Base-by-base conservation (phyloP, 768 basidiomycete species). In the Lentinula sp. region DNA sequence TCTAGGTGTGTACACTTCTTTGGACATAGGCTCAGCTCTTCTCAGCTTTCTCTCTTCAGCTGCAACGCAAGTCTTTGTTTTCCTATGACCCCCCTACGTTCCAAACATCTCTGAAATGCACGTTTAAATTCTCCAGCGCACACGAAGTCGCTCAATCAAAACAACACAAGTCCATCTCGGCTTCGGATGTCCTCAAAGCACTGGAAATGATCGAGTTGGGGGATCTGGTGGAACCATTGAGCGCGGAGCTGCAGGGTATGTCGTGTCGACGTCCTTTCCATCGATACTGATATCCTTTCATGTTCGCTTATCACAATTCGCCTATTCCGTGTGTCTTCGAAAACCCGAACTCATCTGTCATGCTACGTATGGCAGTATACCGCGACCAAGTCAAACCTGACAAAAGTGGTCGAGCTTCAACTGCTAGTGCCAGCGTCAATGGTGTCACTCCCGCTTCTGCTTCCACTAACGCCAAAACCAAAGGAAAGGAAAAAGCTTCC, bases 131-230 rank as follows among this genome's bases (percentile, higher is more conserved):
- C 18, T 43, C 4, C 33, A 95, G 94, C 6, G 91, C 95, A 0
- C 94, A 95, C 64, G 94, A 95, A 64, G 87, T 95, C 16, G 91
- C 95, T 0, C 73, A 78, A n/a, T 84, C 86, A 2, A 88, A 91
- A 64, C 88, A 91, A 61, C 91, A 91, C 72, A 95, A 93, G 72
- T 90, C 89, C 61, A 90, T 95, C 46, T 89, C 92, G 5, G 92
- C 93, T 0, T 86, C 93, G 0, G 95, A 96, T 68, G 92, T 97
- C 0, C 82, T 95, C 63, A 91, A 89, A 69, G 95, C 91, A 0
- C 80, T 95, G 8, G 91, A 93, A 68, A 75, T 83, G 59, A 81
- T 92, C 39, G 87, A 92, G 64, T 87, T 93, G 64, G 82, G 84
- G 2, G 90, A 92, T 68, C 74, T 92, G 46, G 81, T 85, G 0